Evolutionary conservation across 306 rosid genomes (phyloP).

Genomic region (Hippophae rhamnoides): DNA sequence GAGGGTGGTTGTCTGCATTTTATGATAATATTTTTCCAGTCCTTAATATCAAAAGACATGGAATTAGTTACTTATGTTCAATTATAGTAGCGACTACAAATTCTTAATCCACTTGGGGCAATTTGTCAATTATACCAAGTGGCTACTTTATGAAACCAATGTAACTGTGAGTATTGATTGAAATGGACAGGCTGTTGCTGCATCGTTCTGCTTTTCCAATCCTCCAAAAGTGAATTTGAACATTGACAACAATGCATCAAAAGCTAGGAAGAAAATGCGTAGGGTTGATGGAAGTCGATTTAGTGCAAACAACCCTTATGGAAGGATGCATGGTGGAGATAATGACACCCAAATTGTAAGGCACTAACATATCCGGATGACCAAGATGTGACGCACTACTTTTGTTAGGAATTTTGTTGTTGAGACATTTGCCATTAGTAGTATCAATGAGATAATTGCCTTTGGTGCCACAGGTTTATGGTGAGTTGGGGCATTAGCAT

Average conservation of each 20-base stretch:
- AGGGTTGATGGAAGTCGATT: constrained; percentile 51
- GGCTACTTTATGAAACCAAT: neutral
- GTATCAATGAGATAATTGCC: too few species aligned
- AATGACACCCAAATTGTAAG: constrained; percentile 30
- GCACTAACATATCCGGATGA: constrained; percentile 17
- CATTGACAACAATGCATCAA: constrained; percentile 76
- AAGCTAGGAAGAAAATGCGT: constrained; percentile 49
- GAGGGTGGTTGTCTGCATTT: too few species aligned
- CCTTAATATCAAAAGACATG: too few species aligned
- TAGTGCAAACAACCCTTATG: constrained; percentile 61
- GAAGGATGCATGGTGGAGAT: constrained; percentile 26
- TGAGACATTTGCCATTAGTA: too few species aligned
- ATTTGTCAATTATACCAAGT: neutral
- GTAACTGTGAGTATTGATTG: neutral
- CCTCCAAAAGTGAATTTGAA: constrained; percentile 78
- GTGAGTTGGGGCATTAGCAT: too few species aligned
- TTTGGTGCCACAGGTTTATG: too few species aligned
- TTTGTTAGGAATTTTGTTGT: too few species aligned
- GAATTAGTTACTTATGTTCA: too few species aligned
- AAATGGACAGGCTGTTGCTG: constrained; percentile 61
- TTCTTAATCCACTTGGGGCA: too few species aligned
- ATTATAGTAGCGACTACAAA: neutral
- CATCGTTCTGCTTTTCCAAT: constrained; percentile 75
- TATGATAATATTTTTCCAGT: too few species aligned
- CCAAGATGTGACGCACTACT: too few species aligned